Conservation (phyloP, 179 eudicot species). For the Beta lomatogona region DNA sequence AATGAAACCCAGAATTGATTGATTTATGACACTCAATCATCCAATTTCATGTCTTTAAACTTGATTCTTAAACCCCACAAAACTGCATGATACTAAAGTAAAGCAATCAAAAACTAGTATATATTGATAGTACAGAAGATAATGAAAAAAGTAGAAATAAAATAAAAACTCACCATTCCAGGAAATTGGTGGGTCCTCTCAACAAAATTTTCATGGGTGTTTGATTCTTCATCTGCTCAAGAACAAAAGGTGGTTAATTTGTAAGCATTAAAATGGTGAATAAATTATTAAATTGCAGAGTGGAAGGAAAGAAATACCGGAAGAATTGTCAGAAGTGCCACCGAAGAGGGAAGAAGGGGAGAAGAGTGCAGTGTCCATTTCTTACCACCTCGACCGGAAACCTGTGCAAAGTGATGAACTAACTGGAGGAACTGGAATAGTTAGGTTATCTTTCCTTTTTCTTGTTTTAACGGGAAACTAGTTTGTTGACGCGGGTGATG, state of each 20-base stretch:
- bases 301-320: constrained; percentile 34
- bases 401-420: too few relatives aligned
- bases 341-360: constrained; percentile 78
- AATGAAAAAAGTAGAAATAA: not conserved
- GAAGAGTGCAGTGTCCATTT: constrained; percentile 77
- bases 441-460: too few relatives aligned
- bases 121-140: not conserved
- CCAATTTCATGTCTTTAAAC: not conserved
- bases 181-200: constrained; percentile 86
- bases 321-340: constrained; percentile 29
- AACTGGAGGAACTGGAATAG: too few relatives aligned
- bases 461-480: too few relatives aligned
- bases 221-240: constrained; percentile 56
- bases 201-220: constrained; percentile 43
- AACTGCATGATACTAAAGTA: not conserved
- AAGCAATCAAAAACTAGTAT: not conserved
- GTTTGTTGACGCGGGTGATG: too few relatives aligned
- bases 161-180: constrained; percentile 52
- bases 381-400: not conserved
- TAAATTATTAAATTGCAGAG: not conserved
- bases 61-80: not conserved
- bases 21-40: not conserved
- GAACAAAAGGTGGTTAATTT: not conserved
- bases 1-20: not conserved
- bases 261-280: not conserved